Evolutionary conservation across 202 grass and related monocot genomes (phyloP).

Genomic region (Digitaria exilis): DNA sequence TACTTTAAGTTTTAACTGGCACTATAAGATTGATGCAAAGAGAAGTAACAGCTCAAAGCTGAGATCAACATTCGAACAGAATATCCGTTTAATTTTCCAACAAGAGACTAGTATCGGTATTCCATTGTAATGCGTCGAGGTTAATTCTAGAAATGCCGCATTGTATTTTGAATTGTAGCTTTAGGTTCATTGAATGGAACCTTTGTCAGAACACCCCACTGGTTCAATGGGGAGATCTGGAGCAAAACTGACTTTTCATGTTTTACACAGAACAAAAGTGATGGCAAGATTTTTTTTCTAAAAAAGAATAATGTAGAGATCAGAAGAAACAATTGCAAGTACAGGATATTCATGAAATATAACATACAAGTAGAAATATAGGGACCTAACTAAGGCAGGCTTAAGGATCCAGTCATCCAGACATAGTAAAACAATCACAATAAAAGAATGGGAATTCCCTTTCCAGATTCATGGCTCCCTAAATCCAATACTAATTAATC

Average conservation of each 20-base stretch:
- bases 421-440: background rate
- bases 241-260: background rate
- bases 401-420: background rate
- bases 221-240: background rate
- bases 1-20: background rate
- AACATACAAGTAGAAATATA: background rate
- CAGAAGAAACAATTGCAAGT: background rate
- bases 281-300: background rate
- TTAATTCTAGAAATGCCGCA: background rate
- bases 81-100: background rate
- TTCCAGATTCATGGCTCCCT: background rate
- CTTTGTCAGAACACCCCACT: background rate
- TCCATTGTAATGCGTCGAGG: background rate
- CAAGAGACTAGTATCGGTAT: background rate
- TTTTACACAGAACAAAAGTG: background rate
- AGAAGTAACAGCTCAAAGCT: background rate
- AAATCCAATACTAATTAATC: background rate
- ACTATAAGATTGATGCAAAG: background rate
- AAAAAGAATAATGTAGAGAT: background rate
- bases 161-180: background rate
- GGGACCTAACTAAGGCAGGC: background rate
- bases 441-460: background rate
- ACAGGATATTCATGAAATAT: background rate
- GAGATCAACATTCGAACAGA: background rate
- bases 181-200: background rate